phyloP scores from a whole-genome alignment of 2,329 filamentous ascomycete species.

The Fusarium gaditjirri region DNA sequence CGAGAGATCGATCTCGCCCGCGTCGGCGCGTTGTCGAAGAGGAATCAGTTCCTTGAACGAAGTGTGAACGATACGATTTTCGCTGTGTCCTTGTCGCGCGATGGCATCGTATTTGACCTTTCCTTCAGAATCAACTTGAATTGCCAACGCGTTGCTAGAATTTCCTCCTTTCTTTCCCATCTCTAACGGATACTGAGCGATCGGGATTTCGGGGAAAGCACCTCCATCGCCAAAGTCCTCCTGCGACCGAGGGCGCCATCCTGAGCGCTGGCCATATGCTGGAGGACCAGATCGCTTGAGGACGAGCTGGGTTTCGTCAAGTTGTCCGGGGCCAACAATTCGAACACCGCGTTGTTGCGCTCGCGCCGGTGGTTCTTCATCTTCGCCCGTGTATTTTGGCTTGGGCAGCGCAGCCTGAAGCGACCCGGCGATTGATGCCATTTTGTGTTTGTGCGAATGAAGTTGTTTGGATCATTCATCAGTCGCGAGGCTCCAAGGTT shows the following conservation, averaged over 20 bases:
- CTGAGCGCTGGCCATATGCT: slow-evolving; percentile 84
- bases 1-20: slow-evolving; percentile 88
- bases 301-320: slow-evolving; percentile 88
- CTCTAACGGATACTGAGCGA: slow-evolving; percentile 94
- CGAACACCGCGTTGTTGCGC: slow-evolving; percentile 82
- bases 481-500: slow-evolving; percentile 35
- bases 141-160: slow-evolving; percentile 86
- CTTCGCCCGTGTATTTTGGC: slow-evolving; percentile 89
- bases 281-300: slow-evolving; percentile 86
- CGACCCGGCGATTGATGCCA: slow-evolving; percentile 76
- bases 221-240: slow-evolving; percentile 98
- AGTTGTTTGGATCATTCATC: slow-evolving; percentile 34
- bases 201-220: slow-evolving; percentile 91
- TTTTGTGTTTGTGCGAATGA: slow-evolving; percentile 49
- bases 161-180: slow-evolving; percentile 85
- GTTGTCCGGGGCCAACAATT: slow-evolving; percentile 80
- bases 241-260: slow-evolving; percentile 88
- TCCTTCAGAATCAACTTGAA: slow-evolving; percentile 90
- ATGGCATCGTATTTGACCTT: slow-evolving; percentile 98
- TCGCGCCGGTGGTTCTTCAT: slow-evolving; percentile 80
- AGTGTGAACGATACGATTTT: slow-evolving; percentile 86
- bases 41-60: slow-evolving; percentile 98
- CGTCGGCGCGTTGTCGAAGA: slow-evolving; percentile 89
- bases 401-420: slow-evolving; percentile 85
- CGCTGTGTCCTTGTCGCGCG: slow-evolving; percentile 86